These are phyloP conservation scores for Suhomyces atakaporum DNA, from an alignment of 1,139 yeast genomes.

Conservation along the genomic window DNA sequence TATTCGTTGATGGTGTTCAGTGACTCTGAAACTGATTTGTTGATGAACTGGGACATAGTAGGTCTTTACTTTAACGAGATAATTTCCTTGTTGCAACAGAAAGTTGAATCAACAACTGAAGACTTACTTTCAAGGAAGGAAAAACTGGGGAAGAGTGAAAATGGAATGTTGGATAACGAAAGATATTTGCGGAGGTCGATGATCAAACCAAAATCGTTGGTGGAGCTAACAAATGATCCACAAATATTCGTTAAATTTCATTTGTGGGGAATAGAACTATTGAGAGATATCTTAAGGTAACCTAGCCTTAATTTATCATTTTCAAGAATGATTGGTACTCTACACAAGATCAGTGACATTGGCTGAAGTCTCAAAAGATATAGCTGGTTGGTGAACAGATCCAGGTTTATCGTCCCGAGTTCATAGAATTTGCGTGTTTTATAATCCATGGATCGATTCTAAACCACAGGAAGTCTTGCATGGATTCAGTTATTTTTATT, in stretches of 20 bases:
- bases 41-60: slow-evolving; percentile 61
- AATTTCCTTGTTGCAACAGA: slow-evolving; percentile 49
- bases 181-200: slow-evolving; percentile 54
- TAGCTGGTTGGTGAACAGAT: no score
- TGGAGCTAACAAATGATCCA: slow-evolving; percentile 61
- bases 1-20: slow-evolving; percentile 65
- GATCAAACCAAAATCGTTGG: slow-evolving; percentile 57
- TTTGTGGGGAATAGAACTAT: slow-evolving; percentile 60
- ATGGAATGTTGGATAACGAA: slow-evolving; percentile 47
- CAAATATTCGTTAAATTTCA: slow-evolving; percentile 65
- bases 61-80: slow-evolving; percentile 52
- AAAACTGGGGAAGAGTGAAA: slow-evolving; percentile 4
- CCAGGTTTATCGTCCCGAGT: no score
- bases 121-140: slow-evolving; percentile 9
- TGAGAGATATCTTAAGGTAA: slow-evolving; percentile 24
- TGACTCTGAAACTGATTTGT: slow-evolving; percentile 55
- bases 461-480: slow-evolving; percentile 8
- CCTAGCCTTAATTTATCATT: no score
- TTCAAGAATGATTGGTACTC: no score
- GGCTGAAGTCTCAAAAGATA: no score
- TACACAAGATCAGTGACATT: no score
- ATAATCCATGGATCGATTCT: slow-evolving; percentile 17
- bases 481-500: neutral
- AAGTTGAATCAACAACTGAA: slow-evolving; percentile 30
- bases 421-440: neutral